Conservation (phyloP, 1,284 basidiomycete genomes). For the Cryptococcus depauperatus region DNA sequence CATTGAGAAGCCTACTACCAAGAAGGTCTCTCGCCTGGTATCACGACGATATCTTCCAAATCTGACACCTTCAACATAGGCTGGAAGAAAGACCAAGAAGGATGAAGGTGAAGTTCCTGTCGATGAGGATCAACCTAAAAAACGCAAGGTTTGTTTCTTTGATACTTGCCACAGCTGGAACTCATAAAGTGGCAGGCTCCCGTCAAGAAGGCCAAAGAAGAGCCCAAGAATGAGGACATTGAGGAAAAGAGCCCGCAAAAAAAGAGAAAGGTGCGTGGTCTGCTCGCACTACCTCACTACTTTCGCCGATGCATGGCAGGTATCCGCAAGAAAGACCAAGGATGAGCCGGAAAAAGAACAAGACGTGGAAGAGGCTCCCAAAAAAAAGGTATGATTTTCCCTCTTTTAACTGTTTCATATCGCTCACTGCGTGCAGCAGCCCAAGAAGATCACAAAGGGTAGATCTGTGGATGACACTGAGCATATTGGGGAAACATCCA, state of each 20-base stretch:
- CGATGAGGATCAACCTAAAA: slow-evolving; percentile 6
- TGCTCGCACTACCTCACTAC: too few species aligned
- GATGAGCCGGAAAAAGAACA: neutral
- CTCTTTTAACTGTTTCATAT: neutral
- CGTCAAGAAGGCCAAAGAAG: slow-evolving; percentile 14
- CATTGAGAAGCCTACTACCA: slow-evolving; percentile 7
- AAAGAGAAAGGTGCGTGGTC: too few species aligned
- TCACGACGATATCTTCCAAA: neutral
- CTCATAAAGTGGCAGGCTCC: neutral
- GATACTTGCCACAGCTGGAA: neutral
- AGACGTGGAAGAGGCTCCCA: slow-evolving; percentile 1
- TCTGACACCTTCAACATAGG: neutral
- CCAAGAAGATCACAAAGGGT: slow-evolving; percentile 3
- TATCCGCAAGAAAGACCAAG: too few species aligned
- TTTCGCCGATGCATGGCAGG: too few species aligned
- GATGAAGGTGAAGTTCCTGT: slow-evolving; percentile 8
- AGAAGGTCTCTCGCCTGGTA: slow-evolving; percentile 1
- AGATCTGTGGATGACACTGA: slow-evolving; percentile 29
- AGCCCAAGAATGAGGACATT: slow-evolving; percentile 5
- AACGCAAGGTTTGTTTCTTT: slow-evolving; percentile 2
- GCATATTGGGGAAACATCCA: slow-evolving; percentile 9
- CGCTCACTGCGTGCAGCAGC: too few species aligned
- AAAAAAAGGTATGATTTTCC: slow-evolving; percentile 11
- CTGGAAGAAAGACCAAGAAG: slow-evolving; percentile 14
- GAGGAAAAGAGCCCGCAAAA: neutral